Conservation (phyloP, 176 grass and related monocot genomes). For the Zea luxurians region DNA sequence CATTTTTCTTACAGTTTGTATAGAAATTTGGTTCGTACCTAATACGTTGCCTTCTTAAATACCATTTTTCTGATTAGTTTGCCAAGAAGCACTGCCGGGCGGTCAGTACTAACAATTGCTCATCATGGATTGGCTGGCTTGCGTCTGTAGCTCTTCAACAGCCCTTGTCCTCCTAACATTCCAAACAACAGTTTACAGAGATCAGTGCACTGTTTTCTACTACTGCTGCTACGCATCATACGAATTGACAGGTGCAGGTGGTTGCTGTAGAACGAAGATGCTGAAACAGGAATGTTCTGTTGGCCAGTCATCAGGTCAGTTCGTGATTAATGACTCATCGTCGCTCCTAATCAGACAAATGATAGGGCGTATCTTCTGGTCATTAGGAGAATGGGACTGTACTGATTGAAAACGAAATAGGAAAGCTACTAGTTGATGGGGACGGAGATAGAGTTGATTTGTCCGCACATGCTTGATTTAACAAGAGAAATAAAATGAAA, state of each 20-base stretch:
- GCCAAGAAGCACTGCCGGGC: background rate
- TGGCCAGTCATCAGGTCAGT: background rate
- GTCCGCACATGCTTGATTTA: background rate
- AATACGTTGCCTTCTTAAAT: no score
- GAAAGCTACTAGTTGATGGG: background rate
- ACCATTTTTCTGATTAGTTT: background rate
- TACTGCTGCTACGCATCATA: background rate
- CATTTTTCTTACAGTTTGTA: no score
- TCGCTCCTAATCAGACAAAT: background rate
- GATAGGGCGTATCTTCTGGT: background rate
- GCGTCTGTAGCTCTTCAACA: background rate
- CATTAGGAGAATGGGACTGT: background rate
- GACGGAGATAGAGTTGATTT: background rate
- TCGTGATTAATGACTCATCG: background rate
- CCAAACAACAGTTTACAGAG: constrained; percentile 12
- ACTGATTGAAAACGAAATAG: background rate
- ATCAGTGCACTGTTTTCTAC: background rate
- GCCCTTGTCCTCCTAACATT: background rate
- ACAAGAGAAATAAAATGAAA: background rate
- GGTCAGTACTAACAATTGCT: background rate
- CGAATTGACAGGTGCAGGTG: background rate
- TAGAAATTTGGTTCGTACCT: no score
- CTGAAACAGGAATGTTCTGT: constrained; percentile 3
- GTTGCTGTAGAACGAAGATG: background rate
- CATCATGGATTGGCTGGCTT: constrained; percentile 7